phyloP scores from a whole-genome alignment of 2,329 filamentous ascomycete species.

The Cordyceps javanica region DNA sequence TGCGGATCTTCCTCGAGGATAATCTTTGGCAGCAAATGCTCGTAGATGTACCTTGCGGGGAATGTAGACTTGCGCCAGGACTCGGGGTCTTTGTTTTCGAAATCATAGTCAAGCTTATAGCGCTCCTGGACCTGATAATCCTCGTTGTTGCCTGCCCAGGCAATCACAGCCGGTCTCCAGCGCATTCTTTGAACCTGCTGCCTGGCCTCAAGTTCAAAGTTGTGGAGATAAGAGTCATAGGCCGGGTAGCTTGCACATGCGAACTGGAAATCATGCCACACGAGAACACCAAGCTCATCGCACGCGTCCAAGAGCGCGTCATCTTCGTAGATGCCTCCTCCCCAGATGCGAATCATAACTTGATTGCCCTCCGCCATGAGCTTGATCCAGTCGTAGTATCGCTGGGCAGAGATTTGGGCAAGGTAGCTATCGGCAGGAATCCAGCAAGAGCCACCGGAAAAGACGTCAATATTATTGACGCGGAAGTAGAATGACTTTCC shows the following conservation, averaged over 20 bases:
- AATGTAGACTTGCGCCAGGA: conserved; percentile 71
- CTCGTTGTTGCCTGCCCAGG: conserved; percentile 76
- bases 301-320: conserved; percentile 64
- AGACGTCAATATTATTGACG: conserved; percentile 65
- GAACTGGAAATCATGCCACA: conserved; percentile 80
- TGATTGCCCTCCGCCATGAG: conserved; percentile 67
- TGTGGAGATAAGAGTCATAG: conserved; percentile 52
- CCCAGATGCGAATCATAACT: conserved; percentile 71
- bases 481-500: conserved; percentile 70
- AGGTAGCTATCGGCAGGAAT: conserved; percentile 72
- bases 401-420: conserved; percentile 54
- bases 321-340: conserved; percentile 64
- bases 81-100: conserved; percentile 63
- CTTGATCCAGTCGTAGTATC: conserved; percentile 64
- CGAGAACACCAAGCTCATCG: conserved; percentile 64
- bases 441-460: conserved; percentile 73
- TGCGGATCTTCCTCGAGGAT: conserved; percentile 55
- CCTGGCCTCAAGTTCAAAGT: conserved; percentile 54
- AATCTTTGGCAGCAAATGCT: conserved; percentile 63
- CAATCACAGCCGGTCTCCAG: conserved; percentile 59
- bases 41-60: conserved; percentile 71
- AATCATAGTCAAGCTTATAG: conserved; percentile 63
- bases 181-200: conserved; percentile 54
- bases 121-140: conserved; percentile 70
- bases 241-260: conserved; percentile 66